Base-by-base conservation (phyloP, 2,329 filamentous ascomycete species). In the Tolypocladium capitatum region DNA sequence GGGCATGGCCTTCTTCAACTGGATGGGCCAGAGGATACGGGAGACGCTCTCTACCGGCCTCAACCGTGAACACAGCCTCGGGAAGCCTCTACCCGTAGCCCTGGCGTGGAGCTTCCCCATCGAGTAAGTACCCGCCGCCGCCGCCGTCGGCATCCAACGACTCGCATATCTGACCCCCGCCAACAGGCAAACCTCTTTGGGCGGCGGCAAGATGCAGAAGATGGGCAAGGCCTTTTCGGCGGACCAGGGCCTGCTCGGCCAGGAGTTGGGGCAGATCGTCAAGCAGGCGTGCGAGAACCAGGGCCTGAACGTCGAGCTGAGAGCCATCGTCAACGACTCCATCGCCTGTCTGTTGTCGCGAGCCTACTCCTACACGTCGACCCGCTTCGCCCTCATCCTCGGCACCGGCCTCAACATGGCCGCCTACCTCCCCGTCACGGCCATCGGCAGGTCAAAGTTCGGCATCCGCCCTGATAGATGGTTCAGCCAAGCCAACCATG, bases 91-190 rank as follows among this genome's bases (percentile, higher is more conserved):
- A 46, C 73, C 73, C 9, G 69, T 83, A 65, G 80, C 80, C 1
- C 61, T 84, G 51, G 77, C 81, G 6, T 84, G 81, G 80, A 84
- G 80, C 49, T 85, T 85, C 55, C 81, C 81, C 27, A 78, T 84
- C 41, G 76, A 84, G 80, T 83, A 68, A 59, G 77, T 69, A 30
- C 28, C n/a, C n/a, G n/a, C n/a, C 27, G 10, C 14, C 38, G 16
- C 28, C 14, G 10, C n/a, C 7, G 8, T 21, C 13, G 13, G 16
- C 38, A 18, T 30, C 13, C 36, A 27, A 8, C 21, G 18, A 3
- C 10, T 1, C 18, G 9, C 21, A n/a, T 6, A 43, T 33, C 48
- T 53, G n/a, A 52, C 48, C 18, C 28, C 31, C 28, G 46, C 20
- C 3, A 24, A 34, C n/a, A 82, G 79, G 53, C 81, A 84, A 75